Evolutionary conservation across 2,329 filamentous ascomycete genomes (phyloP).

Genomic region (Pseudogymnoascus sp.): DNA sequence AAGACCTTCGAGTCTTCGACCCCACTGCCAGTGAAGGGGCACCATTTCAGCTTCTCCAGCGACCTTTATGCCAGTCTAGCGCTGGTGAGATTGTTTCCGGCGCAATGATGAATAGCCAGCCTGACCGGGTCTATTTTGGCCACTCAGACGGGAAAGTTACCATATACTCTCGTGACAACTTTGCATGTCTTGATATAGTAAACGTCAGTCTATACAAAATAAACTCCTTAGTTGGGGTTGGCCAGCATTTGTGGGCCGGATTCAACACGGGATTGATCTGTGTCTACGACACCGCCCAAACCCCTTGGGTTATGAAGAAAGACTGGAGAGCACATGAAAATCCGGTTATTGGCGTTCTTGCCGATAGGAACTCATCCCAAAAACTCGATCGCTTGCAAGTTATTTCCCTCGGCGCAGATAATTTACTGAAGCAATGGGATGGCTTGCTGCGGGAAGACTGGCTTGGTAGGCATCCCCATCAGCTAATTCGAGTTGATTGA

Average conservation of each 20-base stretch:
- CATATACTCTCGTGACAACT: conserved; percentile 72
- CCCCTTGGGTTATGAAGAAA: conserved; percentile 86
- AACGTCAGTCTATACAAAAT: conserved; percentile 94
- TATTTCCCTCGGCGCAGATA: conserved; percentile 78
- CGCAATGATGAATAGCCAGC: conserved; percentile 62
- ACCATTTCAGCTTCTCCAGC: conserved; percentile 66
- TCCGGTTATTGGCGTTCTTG: conserved; percentile 66
- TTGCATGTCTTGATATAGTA: conserved; percentile 67
- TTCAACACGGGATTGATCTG: conserved; percentile 92
- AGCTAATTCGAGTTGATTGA: not conserved
- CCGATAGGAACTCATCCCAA: conserved; percentile 77
- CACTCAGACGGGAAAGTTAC: conserved; percentile 91
- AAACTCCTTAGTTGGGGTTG: conserved; percentile 73
- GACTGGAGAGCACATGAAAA: conserved; percentile 90
- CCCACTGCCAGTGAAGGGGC: conserved; percentile 57
- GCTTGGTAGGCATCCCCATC: conserved; percentile 46
- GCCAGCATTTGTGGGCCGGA: conserved; percentile 79
- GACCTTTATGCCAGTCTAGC: conserved; percentile 60
- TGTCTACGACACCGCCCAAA: conserved; percentile 74
- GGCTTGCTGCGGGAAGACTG: conserved; percentile 88
- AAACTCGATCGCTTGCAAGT: conserved; percentile 77
- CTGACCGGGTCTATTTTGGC: conserved; percentile 77
- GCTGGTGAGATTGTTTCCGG: conserved; percentile 84
- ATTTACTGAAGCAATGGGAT: conserved; percentile 79
- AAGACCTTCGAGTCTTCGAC: conserved; percentile 75